Conservation (phyloP, 1,284 basidiomycete genomes). For the Trametes sp. region DNA sequence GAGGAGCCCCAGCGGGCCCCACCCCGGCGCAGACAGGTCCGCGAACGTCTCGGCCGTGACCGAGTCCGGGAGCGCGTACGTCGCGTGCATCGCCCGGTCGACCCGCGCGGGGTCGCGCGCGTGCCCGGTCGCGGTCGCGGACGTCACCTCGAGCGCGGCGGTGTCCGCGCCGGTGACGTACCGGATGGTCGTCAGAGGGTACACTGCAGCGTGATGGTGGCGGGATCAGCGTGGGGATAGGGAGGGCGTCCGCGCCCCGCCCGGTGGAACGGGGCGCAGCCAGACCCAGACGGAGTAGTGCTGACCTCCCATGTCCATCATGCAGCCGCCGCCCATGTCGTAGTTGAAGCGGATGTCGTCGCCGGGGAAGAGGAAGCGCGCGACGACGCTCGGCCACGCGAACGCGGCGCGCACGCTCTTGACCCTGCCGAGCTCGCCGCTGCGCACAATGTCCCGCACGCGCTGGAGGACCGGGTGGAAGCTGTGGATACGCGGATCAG, state of each 20-base stretch:
- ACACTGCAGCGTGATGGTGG: conserved; percentile 44
- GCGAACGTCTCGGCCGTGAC: conserved; percentile 43
- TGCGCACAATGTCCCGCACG: conserved; percentile 45
- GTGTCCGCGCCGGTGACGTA: conserved; percentile 49
- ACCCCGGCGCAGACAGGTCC: conserved; percentile 40
- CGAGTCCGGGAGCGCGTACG: conserved; percentile 47
- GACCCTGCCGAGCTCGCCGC: conserved; percentile 48
- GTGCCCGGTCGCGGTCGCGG: conserved; percentile 41
- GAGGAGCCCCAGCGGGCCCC: conserved; percentile 40
- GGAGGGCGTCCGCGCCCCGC: too few relatives aligned
- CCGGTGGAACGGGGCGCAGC: too few relatives aligned
- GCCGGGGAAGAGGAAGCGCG: conserved; percentile 40
- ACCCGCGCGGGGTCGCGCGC: conserved; percentile 37
- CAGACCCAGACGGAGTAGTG: too few relatives aligned
- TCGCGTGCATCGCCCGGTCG: conserved; percentile 50
- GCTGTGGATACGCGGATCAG: conserved; percentile 30
- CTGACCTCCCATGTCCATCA: conserved; percentile 79
- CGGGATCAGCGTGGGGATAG: background rate
- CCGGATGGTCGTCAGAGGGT: conserved; percentile 52
- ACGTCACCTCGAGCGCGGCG: conserved; percentile 37
- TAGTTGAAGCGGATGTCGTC: conserved; percentile 66
- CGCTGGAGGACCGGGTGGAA: conserved; percentile 54
- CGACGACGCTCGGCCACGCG: conserved; percentile 11
- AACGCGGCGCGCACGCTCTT: conserved; percentile 34
- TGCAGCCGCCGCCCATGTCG: conserved; percentile 66